These are phyloP conservation scores for Linnemannia hyalina DNA, from an alignment of 192 early-diverging fungal species.

Conservation along the genomic window DNA sequence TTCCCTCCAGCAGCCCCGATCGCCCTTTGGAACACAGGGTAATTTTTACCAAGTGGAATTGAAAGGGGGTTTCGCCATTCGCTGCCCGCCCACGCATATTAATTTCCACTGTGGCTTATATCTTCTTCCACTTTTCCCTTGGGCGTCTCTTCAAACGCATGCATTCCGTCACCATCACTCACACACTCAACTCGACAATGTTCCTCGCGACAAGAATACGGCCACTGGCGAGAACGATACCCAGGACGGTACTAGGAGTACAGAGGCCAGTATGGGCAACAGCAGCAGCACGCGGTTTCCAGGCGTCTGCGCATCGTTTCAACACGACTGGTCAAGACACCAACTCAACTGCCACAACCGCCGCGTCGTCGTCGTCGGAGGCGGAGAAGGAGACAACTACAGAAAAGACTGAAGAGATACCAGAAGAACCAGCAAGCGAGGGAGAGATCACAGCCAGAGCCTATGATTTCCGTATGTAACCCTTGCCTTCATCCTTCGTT, in stretches of 20 bases:
- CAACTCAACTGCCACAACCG: not conserved
- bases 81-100: not conserved
- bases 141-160: not conserved
- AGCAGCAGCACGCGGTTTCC: slow-evolving; percentile 8
- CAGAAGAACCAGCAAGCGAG: slow-evolving; percentile 24
- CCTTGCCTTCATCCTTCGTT: not conserved
- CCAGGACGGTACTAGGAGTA: slow-evolving; percentile 2
- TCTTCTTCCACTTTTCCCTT: not conserved
- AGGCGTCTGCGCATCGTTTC: slow-evolving; percentile 5
- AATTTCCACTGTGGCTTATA: slow-evolving; percentile 18
- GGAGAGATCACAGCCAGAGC: slow-evolving; percentile 29
- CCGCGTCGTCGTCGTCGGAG: not conserved
- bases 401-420: not conserved
- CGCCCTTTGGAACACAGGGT: not conserved
- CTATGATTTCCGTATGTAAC: slow-evolving; percentile 43
- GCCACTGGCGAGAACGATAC: slow-evolving; percentile 21
- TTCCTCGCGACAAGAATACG: slow-evolving; percentile 13
- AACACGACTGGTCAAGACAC: not conserved
- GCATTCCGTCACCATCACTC: slow-evolving; percentile 10
- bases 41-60: slow-evolving; percentile 53
- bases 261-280: slow-evolving; percentile 7
- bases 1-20: not conserved
- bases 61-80: slow-evolving; percentile 29
- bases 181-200: slow-evolving; percentile 9
- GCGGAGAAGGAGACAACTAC: not conserved